Conservation (phyloP, 208 protist species). For the Leishmania lainsoni region DNA sequence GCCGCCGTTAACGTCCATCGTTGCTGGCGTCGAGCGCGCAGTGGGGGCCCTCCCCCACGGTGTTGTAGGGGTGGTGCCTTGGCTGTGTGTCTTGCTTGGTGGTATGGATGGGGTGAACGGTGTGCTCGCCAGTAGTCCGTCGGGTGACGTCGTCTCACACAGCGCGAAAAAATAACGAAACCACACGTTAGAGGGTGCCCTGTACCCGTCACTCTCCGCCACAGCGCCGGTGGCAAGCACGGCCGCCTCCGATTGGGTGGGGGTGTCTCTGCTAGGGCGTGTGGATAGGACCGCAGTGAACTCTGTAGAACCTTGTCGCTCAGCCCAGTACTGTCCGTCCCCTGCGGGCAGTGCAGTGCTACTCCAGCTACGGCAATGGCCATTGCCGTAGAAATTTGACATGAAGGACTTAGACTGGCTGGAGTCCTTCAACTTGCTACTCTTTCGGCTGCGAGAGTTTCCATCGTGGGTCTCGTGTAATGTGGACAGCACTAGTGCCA, state of each 20-base stretch:
- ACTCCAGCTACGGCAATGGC: neutral
- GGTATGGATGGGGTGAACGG: neutral
- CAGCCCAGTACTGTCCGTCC: neutral
- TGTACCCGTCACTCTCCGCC: constrained; percentile 33
- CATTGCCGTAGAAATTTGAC: neutral
- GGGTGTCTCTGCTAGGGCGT: neutral
- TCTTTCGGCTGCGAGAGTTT: neutral
- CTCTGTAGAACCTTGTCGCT: neutral
- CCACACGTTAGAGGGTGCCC: constrained; percentile 48
- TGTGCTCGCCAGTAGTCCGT: neutral
- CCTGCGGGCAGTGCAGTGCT: neutral
- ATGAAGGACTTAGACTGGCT: neutral
- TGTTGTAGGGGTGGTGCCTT: neutral
- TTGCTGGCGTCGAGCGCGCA: neutral
- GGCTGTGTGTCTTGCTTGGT: neutral
- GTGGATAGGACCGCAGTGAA: neutral
- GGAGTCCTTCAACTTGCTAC: neutral
- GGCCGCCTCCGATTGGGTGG: neutral
- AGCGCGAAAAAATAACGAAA: constrained; percentile 69
- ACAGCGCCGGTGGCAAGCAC: neutral
- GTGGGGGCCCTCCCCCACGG: neutral
- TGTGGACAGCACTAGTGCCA: constrained; percentile 48
- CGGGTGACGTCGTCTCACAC: constrained; percentile 5
- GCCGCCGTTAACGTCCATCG: neutral
- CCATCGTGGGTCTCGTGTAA: neutral